These are phyloP conservation scores for Trypanosoma congolense DNA, from an alignment of 208 protist genomes.

Conservation along the genomic window DNA sequence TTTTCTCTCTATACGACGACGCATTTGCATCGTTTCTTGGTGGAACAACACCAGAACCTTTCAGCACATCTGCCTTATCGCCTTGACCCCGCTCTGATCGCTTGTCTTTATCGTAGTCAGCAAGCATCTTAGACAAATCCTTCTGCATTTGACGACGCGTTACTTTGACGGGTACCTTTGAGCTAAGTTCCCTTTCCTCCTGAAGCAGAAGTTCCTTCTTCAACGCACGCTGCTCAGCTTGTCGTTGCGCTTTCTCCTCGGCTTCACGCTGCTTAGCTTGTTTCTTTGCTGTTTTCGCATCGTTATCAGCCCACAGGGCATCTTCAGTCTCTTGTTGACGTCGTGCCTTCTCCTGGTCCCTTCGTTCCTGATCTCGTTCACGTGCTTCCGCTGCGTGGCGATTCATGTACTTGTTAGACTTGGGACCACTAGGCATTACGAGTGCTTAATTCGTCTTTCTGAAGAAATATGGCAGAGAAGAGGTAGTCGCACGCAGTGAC, in stretches of 20 bases:
- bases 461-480: too few relatives aligned
- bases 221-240: conserved; percentile 45
- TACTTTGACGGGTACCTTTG: conserved; percentile 70
- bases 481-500: too few relatives aligned
- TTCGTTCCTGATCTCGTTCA: conserved; percentile 60
- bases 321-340: conserved; percentile 49
- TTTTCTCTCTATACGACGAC: conserved; percentile 13
- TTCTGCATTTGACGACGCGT: conserved; percentile 75
- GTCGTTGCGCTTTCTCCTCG: conserved; percentile 52
- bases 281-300: conserved; percentile 54
- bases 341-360: conserved; percentile 21
- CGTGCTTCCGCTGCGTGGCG: conserved; percentile 81
- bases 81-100: conserved; percentile 25
- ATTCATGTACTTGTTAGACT: conserved; percentile 82
- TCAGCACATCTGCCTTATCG: conserved; percentile 20
- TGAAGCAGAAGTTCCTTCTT: conserved; percentile 62
- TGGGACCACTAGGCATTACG: conserved; percentile 80
- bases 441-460: not conserved
- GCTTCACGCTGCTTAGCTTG: conserved; percentile 57
- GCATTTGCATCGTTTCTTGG: conserved; percentile 46
- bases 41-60: conserved; percentile 20
- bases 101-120: conserved; percentile 71
- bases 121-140: conserved; percentile 79
- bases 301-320: conserved; percentile 65
- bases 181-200: conserved; percentile 64